phyloP scores from a whole-genome alignment of 1,284 basidiomycete genomes.

The Golubevia pallescens region DNA sequence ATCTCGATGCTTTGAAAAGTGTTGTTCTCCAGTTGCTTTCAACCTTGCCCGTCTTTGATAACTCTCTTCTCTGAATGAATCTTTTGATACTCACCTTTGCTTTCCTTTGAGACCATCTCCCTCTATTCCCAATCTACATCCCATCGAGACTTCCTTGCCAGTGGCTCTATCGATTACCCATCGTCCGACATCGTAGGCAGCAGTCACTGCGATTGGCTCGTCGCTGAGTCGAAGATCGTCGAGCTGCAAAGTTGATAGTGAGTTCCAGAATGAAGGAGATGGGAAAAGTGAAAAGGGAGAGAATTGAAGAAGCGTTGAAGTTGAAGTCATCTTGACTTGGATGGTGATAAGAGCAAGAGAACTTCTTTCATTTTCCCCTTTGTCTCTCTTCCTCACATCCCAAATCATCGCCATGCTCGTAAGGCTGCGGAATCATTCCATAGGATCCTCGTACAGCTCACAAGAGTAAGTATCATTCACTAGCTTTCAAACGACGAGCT shows the following conservation, averaged over 20 bases:
- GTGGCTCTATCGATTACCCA: conserved; percentile 36
- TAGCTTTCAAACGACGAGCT: too few species aligned
- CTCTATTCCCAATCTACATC: conserved; percentile 30
- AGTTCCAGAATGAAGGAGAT: conserved; percentile 55
- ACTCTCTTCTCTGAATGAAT: background rate
- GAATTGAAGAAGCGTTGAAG: conserved; percentile 39
- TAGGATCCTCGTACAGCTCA: too few species aligned
- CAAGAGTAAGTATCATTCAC: too few species aligned
- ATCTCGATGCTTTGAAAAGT: conserved; percentile 3
- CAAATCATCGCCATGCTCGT: too few species aligned
- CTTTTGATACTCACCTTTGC: conserved; percentile 9
- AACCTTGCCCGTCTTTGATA: background rate
- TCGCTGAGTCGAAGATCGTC: conserved; percentile 53
- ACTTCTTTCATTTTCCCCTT: too few species aligned
- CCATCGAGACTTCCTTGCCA: conserved; percentile 29
- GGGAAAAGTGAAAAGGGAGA: conserved; percentile 45
- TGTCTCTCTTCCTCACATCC: too few species aligned
- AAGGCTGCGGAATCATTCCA: too few species aligned
- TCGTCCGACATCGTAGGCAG: conserved; percentile 28
- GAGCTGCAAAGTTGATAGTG: conserved; percentile 49
- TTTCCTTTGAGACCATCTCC: too few species aligned
- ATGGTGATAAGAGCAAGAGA: too few species aligned
- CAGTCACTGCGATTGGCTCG: conserved; percentile 29
- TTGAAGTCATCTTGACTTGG: too few species aligned
- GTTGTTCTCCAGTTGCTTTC: conserved; percentile 2